Conservation (phyloP, 1,284 basidiomycete genomes). For the Xerocomus cyaneibrunnescens region DNA sequence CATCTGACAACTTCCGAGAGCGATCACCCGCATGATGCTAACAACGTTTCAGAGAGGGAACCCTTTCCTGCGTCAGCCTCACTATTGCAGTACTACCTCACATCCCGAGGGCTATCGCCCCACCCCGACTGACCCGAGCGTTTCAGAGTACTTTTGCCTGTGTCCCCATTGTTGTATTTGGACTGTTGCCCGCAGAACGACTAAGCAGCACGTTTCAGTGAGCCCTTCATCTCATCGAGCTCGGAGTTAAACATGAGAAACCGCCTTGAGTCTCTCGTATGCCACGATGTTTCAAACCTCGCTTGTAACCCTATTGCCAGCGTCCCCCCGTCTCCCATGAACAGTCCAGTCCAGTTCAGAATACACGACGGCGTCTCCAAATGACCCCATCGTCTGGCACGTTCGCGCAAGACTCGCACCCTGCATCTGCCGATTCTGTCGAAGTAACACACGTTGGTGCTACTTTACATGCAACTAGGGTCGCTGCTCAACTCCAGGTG, state of each 20-base stretch:
- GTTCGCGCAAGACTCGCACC: neutral
- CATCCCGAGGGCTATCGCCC: no score
- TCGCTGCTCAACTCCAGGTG: neutral
- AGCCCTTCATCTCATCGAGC: neutral
- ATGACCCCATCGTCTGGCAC: conserved; percentile 4
- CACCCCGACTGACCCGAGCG: neutral
- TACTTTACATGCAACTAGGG: conserved; percentile 2
- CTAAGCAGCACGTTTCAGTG: neutral
- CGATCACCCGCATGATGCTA: neutral
- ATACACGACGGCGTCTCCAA: neutral
- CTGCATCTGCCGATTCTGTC: neutral
- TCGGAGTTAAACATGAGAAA: neutral
- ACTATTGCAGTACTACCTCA: neutral
- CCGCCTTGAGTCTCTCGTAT: neutral
- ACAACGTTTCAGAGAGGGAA: conserved; percentile 4
- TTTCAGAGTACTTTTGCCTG: conserved; percentile 1
- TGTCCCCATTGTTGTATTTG: neutral
- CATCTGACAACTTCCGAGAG: neutral
- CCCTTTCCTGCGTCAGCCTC: neutral
- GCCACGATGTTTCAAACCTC: conserved; percentile 10
- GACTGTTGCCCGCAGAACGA: neutral
- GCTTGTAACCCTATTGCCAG: neutral
- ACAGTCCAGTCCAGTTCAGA: neutral
- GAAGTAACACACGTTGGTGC: conserved; percentile 2
- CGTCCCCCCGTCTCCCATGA: neutral